phyloP scores from a whole-genome alignment of 257 asterid genomes.

The Ajuga chamaepitys region DNA sequence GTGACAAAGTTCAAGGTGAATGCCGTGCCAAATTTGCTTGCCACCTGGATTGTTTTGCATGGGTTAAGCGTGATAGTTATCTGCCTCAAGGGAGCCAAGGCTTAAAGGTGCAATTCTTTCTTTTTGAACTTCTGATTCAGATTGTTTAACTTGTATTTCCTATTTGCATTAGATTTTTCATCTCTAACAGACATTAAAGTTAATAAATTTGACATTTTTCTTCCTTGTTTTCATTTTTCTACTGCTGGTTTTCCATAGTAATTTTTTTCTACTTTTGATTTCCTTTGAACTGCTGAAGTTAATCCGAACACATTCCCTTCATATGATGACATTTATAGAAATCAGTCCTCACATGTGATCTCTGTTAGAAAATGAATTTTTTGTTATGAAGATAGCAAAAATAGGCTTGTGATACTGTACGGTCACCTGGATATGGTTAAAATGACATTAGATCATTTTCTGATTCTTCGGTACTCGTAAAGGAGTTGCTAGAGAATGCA shows the following conservation, averaged over 20 bases:
- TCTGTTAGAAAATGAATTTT: neutral
- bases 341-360: neutral
- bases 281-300: neutral
- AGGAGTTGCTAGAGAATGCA: neutral
- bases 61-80: conserved; percentile 99
- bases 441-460: neutral
- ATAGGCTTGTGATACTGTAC: conserved; percentile 5
- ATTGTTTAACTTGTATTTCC: neutral
- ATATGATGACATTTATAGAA: neutral
- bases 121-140: conserved; percentile 14
- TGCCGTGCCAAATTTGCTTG: conserved; percentile 98
- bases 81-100: conserved; percentile 99
- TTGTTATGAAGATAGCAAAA: neutral
- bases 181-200: neutral
- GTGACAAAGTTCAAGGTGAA: conserved; percentile 92
- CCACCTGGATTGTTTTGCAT: conserved; percentile 96
- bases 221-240: conserved; percentile 2
- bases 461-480: neutral
- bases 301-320: neutral
- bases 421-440: neutral
- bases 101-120: conserved; percentile 55
- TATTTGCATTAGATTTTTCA: neutral
- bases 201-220: neutral
- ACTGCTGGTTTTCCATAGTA: neutral
- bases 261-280: conserved; percentile 4